phyloP scores from a whole-genome alignment of 2,329 filamentous ascomycete genomes.

The Alternaria metachromatica region DNA sequence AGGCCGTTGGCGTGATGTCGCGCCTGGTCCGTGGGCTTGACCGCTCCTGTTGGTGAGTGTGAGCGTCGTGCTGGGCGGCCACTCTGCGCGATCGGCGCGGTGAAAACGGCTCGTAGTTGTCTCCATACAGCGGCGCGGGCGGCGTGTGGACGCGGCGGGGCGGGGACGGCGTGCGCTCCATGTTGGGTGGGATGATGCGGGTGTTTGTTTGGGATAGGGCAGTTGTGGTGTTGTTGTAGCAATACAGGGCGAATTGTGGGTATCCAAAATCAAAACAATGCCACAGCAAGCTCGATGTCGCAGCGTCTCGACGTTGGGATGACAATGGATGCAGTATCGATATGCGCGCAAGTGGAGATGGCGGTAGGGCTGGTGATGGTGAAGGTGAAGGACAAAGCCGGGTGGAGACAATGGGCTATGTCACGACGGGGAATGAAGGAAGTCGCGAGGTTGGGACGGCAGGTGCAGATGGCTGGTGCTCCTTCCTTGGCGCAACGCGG shows the following conservation, averaged over 20 bases:
- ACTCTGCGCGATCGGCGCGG: slow-evolving; percentile 70
- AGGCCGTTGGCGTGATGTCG: slow-evolving; percentile 40
- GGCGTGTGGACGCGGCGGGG: slow-evolving; percentile 68
- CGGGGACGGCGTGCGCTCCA: slow-evolving; percentile 67
- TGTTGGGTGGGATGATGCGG: slow-evolving; percentile 18
- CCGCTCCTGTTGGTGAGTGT: slow-evolving; percentile 37
- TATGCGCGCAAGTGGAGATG: slow-evolving; percentile 12
- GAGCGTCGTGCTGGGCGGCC: slow-evolving; percentile 58
- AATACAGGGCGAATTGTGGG: slow-evolving; percentile 18
- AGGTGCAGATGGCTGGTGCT: slow-evolving; percentile 27
- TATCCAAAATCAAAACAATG: slow-evolving; percentile 37
- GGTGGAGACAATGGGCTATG: slow-evolving; percentile 24
- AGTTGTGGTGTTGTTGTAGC: slow-evolving; percentile 20
- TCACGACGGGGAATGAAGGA: slow-evolving; percentile 18
- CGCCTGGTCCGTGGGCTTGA: slow-evolving; percentile 33
- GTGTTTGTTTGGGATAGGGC: slow-evolving; percentile 13
- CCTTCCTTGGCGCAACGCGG: slow-evolving; percentile 10
- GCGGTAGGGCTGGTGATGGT: slow-evolving; percentile 17
- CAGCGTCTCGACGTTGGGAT: slow-evolving; percentile 3
- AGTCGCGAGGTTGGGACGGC: slow-evolving; percentile 30
- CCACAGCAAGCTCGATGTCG: slow-evolving; percentile 19
- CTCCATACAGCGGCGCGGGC: slow-evolving; percentile 72
- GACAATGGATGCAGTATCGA: slow-evolving; percentile 10
- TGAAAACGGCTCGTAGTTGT: slow-evolving; percentile 75
- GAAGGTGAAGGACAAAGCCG: slow-evolving; percentile 17